These are phyloP conservation scores for Protostelium mycophagum DNA, from an alignment of 78 protist genomes.

Conservation along the genomic window DNA sequence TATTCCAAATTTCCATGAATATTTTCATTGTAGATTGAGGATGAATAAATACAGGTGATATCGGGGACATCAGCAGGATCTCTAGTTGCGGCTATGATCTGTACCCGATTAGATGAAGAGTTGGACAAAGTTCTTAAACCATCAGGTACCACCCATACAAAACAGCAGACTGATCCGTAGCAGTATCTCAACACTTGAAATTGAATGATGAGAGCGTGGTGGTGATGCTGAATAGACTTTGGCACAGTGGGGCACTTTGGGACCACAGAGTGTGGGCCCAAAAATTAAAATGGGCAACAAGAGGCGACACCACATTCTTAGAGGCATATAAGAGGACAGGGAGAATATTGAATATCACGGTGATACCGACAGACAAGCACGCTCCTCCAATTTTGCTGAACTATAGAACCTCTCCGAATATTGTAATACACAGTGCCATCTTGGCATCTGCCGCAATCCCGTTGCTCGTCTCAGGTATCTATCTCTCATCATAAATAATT, in stretches of 20 bases:
- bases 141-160: not conserved
- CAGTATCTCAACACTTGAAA: not conserved
- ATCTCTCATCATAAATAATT: not conserved
- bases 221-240: not conserved
- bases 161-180: not conserved
- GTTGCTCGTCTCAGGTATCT: constrained; percentile 22
- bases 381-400: constrained; percentile 67
- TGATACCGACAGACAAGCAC: not conserved
- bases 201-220: not conserved
- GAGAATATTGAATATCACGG: constrained; percentile 72
- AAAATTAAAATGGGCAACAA: constrained; percentile 14
- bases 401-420: constrained; percentile 77
- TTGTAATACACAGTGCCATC: constrained; percentile 73
- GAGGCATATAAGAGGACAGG: constrained; percentile 77
- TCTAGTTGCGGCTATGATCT: constrained; percentile 34
- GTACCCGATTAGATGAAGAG: constrained; percentile 19
- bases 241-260: not conserved
- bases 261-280: not conserved
- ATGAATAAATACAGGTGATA: constrained; percentile 25
- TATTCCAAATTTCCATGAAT: no score
- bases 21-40: no score
- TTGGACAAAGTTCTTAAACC: not conserved
- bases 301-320: constrained; percentile 63
- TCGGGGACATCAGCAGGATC: constrained; percentile 58
- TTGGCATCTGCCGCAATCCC: constrained; percentile 53